Conservation (phyloP, 2,329 filamentous ascomycete genomes). For the Alternaria solani region DNA sequence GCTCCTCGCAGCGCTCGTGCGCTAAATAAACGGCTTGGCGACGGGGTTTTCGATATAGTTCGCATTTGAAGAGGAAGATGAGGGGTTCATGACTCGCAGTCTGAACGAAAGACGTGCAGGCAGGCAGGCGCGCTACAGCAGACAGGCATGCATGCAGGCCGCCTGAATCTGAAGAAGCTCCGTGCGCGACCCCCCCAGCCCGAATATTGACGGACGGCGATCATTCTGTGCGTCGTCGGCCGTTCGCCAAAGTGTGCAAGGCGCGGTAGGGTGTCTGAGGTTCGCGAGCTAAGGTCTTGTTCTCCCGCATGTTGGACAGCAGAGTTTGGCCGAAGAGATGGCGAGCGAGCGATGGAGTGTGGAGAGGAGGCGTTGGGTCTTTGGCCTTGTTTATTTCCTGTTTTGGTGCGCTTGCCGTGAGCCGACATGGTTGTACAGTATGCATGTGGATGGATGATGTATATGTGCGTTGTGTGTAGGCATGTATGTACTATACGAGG, state of each 20-base stretch:
- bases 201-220: neutral
- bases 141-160: constrained; percentile 1
- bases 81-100: constrained; percentile 13
- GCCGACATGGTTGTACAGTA: neutral
- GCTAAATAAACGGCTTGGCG: constrained; percentile 14
- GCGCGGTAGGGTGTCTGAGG: neutral
- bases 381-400: neutral
- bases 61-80: neutral
- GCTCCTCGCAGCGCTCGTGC: constrained; percentile 50
- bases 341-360: neutral
- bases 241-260: neutral
- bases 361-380: neutral
- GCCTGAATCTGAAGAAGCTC: neutral
- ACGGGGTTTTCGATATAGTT: too few species aligned
- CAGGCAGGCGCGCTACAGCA: too few species aligned
- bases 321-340: neutral
- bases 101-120: too few species aligned
- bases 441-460: neutral
- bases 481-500: constrained; percentile 1
- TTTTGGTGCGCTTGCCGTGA: neutral
- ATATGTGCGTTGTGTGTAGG: neutral
- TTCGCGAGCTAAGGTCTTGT: too few species aligned
- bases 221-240: neutral
- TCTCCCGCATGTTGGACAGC: too few species aligned
- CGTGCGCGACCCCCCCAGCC: neutral